These are phyloP conservation scores for Cerioporus squamosus DNA, from an alignment of 1,284 basidiomycete species.

Conservation along the genomic window DNA sequence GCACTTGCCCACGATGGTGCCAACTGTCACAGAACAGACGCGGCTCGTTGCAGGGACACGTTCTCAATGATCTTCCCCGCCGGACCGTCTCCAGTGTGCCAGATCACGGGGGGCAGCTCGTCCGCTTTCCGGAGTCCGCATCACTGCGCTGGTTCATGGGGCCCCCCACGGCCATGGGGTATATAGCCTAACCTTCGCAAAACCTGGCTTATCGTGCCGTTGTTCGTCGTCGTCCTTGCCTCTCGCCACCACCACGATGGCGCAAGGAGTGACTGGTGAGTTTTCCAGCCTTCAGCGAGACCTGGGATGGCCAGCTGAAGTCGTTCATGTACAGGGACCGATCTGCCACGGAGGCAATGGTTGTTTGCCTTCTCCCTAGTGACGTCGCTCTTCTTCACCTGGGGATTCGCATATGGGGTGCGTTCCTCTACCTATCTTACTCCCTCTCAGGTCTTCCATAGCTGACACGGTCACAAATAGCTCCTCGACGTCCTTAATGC, in stretches of 20 bases:
- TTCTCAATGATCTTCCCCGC: conserved; percentile 10
- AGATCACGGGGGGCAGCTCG: conserved; percentile 25
- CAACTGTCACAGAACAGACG: neutral
- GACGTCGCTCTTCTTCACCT: conserved; percentile 83
- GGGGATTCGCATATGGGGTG: conserved; percentile 79
- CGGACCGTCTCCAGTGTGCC: conserved; percentile 14
- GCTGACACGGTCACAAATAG: conserved; percentile 36
- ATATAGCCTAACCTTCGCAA: conserved; percentile 17
- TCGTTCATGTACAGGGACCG: conserved; percentile 40
- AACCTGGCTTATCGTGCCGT: conserved; percentile 8
- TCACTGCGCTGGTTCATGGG: conserved; percentile 22
- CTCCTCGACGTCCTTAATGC: conserved; percentile 87
- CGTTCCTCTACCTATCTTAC: conserved; percentile 23
- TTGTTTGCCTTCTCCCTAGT: conserved; percentile 70
- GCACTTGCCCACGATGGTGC: neutral
- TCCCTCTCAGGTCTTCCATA: conserved; percentile 1
- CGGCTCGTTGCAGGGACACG: conserved; percentile 5
- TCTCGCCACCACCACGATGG: conserved; percentile 20
- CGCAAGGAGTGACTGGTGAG: conserved; percentile 42
- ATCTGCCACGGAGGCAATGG: conserved; percentile 53
- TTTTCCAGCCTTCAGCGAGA: neutral
- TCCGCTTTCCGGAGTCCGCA: conserved; percentile 9
- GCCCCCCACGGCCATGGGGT: conserved; percentile 15
- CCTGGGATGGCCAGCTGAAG: neutral
- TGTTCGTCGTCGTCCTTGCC: neutral